Evolutionary conservation across 202 grass and related monocot genomes (phyloP).

Genomic region (Zoysia matrella): DNA sequence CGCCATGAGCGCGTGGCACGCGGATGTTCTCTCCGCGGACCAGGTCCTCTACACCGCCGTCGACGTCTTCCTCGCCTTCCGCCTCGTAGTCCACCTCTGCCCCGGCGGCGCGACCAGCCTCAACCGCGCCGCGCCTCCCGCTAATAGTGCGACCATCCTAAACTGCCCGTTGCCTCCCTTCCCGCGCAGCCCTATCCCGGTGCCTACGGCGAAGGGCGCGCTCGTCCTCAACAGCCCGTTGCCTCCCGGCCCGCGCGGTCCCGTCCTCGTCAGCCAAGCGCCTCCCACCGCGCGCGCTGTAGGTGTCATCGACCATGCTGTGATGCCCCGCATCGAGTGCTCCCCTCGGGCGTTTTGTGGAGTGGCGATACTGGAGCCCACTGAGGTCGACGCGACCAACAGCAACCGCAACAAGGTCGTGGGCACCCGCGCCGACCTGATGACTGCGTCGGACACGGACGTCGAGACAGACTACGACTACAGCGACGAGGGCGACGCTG

Average conservation of each 20-base stretch:
- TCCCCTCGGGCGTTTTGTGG: background rate
- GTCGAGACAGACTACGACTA: background rate
- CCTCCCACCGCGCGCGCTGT: background rate
- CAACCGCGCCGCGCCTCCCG: no score
- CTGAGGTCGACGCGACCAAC: background rate
- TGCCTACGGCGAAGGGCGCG: background rate
- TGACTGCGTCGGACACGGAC: background rate
- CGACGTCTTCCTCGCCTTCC: slow-evolving; percentile 56
- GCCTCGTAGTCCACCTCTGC: slow-evolving; percentile 41
- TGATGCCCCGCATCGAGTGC: background rate
- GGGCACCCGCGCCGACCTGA: background rate
- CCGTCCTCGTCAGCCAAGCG: background rate
- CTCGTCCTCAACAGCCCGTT: background rate
- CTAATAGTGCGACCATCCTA: no score
- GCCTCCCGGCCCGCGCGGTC: background rate
- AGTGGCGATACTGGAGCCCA: background rate
- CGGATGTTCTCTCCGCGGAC: slow-evolving; percentile 1
- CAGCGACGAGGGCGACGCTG: background rate
- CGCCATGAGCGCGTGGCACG: slow-evolving; percentile 45
- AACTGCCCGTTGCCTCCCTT: no score
- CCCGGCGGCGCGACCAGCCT: background rate
- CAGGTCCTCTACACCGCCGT: slow-evolving; percentile 51
- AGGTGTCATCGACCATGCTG: background rate
- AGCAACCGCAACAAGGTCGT: background rate
- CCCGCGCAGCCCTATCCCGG: background rate